Evolutionary conservation across 1,284 basidiomycete species (phyloP).

Genomic region (Cutaneotrichosporon cavernicola): DNA sequence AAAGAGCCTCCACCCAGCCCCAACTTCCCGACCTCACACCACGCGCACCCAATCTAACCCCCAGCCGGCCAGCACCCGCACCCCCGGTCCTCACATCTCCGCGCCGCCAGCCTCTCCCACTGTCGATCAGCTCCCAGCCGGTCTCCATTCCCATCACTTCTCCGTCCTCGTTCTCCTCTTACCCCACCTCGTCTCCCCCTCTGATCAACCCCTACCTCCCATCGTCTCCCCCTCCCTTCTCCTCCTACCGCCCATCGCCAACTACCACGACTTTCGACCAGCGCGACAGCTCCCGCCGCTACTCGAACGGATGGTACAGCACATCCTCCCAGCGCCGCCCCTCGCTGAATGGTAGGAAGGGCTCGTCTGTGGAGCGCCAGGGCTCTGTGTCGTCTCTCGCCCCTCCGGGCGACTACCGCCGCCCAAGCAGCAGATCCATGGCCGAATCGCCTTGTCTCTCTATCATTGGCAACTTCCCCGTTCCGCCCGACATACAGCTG

Average conservation of each 20-base stretch:
- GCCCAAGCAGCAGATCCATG: not conserved
- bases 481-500: constrained; percentile 3
- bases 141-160: not conserved
- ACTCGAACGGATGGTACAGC: not conserved
- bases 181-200: not conserved
- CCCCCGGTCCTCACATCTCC: not conserved
- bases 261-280: not conserved
- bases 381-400: not conserved
- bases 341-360: not conserved
- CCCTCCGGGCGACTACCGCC: not conserved
- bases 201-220: not conserved
- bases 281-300: not conserved
- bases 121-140: not conserved
- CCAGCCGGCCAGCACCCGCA: not conserved
- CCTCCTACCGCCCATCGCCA: not conserved
- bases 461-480: constrained; percentile 7
- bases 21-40: not conserved
- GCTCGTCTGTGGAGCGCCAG: not conserved
- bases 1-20: not conserved
- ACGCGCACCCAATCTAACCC: not conserved
- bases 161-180: not conserved
- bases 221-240: not conserved
- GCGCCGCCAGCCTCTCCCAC: not conserved
- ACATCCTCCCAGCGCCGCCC: not conserved
- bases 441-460: constrained; percentile 3